Base-by-base conservation (phyloP, 2,329 filamentous ascomycete species). In the Neopestalotiopsis clavispora region DNA sequence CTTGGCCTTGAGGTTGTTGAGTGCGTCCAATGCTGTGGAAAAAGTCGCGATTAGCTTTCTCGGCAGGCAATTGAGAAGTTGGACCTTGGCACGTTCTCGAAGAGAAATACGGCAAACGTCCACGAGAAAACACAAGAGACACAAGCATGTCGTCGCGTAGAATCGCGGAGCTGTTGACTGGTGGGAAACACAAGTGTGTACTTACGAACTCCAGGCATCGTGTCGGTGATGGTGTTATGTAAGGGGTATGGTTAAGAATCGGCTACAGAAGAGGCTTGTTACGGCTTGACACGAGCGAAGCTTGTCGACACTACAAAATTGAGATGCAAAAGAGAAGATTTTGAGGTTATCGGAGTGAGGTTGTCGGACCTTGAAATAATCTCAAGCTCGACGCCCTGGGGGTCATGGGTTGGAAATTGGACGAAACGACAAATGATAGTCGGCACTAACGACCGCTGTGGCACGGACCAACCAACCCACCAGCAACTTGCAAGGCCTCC, bases 1-100 rank as follows among this genome's bases (percentile, higher is more conserved):
- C 84, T 87, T 88, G 75, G 79, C 81, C 84, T 86, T 87, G 73
- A 89, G 73, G 80, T 87, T 87, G 76, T 85, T 84, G 70, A 89
- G 79, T 42, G 86, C 84, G 71, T 83, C 80, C 64, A 82, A 78
- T 67, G 86, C 86, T 88, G 71, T 40, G 60, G 38, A 65, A 40
- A 62, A 7, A 34, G 30, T 40, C 13, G 10, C 30, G 30, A 14
- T 65, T 40, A 65, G 63, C 63, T 17, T 49, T 40, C 13, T 64
- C 13, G 61, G 34, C 20, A 28, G 17, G 57, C 10, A 34, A 59
- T 14, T 14, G 23, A 59, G 57, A 7, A 59, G 23, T 30, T 59
- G 20, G 17, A 34, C 4, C 57, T 30, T 28, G 13, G 13, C 5
- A 59, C 20, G 13, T 1, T 34, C 20, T 23, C 23, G 23, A 28